These are phyloP conservation scores for Mycena belliarum DNA, from an alignment of 768 basidiomycete genomes.

Conservation along the genomic window DNA sequence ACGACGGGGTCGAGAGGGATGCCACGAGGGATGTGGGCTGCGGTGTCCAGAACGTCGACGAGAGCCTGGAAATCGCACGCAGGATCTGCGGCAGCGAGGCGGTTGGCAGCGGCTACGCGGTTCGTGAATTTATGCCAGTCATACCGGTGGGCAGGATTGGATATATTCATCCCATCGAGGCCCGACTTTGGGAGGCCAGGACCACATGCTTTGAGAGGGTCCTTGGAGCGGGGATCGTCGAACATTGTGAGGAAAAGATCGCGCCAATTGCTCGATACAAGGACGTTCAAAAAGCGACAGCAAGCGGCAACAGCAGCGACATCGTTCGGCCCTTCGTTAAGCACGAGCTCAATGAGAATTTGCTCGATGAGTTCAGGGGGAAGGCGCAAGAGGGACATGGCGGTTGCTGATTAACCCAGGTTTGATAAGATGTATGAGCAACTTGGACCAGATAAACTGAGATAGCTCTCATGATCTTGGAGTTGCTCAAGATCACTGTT, in stretches of 20 bases:
- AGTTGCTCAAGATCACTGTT: too few relatives aligned
- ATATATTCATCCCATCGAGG: not conserved
- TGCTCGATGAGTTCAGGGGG: slow-evolving; percentile 45
- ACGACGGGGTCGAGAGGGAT: not conserved
- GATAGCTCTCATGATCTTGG: too few relatives aligned
- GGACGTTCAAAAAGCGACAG: slow-evolving; percentile 32
- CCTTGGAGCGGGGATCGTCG: slow-evolving; percentile 48
- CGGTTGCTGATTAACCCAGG: not conserved
- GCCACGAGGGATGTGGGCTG: slow-evolving; percentile 4
- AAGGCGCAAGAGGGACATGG: slow-evolving; percentile 7
- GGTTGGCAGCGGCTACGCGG: slow-evolving; percentile 10
- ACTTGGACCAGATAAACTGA: too few relatives aligned
- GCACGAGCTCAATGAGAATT: slow-evolving; percentile 30
- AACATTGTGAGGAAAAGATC: slow-evolving; percentile 48
- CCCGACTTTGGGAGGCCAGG: not conserved
- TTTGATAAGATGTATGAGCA: not conserved
- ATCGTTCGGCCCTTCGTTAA: slow-evolving; percentile 15
- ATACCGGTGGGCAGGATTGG: slow-evolving; percentile 19
- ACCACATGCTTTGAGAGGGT: slow-evolving; percentile 13
- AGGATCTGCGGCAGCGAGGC: slow-evolving; percentile 3
- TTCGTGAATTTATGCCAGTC: slow-evolving; percentile 18
- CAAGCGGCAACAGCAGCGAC: slow-evolving; percentile 36
- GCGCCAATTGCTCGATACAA: slow-evolving; percentile 49
- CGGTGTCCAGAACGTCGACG: slow-evolving; percentile 21
- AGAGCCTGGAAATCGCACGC: slow-evolving; percentile 21